phyloP scores from a whole-genome alignment of 2,329 filamentous ascomycete species.

The Talaromyces atroroseus region DNA sequence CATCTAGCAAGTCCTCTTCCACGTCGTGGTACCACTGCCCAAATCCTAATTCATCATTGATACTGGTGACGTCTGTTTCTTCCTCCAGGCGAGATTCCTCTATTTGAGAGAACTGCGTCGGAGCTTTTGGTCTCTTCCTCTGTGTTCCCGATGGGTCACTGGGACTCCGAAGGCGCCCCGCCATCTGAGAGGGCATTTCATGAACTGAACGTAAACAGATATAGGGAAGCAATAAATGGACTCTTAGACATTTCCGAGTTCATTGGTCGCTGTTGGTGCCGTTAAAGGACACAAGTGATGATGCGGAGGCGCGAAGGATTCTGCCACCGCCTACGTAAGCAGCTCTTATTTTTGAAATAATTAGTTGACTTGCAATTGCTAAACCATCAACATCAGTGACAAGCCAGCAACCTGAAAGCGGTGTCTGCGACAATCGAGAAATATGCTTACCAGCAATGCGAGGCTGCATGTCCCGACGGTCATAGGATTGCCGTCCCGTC shows the following conservation, averaged over 20 bases:
- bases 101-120: slow-evolving; percentile 1
- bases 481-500: slow-evolving; percentile 19
- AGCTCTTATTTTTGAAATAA: slow-evolving; percentile 3
- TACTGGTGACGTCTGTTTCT: slow-evolving; percentile 21
- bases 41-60: slow-evolving; percentile 57
- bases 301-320: slow-evolving; percentile 24
- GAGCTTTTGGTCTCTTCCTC: slow-evolving; percentile 15
- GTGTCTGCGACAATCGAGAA: neutral
- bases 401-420: neutral
- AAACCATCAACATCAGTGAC: neutral
- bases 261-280: neutral
- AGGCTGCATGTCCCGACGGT: slow-evolving; percentile 21
- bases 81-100: slow-evolving; percentile 20
- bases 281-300: slow-evolving; percentile 8
- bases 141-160: slow-evolving; percentile 24
- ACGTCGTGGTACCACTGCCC: slow-evolving; percentile 54
- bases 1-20: slow-evolving; percentile 66
- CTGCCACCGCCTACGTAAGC: slow-evolving; percentile 29
- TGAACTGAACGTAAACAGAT: neutral
- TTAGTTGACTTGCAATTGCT: neutral
- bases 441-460: slow-evolving; percentile 25
- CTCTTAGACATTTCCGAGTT: neutral
- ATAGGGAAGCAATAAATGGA: neutral
- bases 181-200: slow-evolving; percentile 27
- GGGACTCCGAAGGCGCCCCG: slow-evolving; percentile 30